Evolutionary conservation across 768 basidiomycete genomes (phyloP).

Genomic region (Glaciozyma antarctica): DNA sequence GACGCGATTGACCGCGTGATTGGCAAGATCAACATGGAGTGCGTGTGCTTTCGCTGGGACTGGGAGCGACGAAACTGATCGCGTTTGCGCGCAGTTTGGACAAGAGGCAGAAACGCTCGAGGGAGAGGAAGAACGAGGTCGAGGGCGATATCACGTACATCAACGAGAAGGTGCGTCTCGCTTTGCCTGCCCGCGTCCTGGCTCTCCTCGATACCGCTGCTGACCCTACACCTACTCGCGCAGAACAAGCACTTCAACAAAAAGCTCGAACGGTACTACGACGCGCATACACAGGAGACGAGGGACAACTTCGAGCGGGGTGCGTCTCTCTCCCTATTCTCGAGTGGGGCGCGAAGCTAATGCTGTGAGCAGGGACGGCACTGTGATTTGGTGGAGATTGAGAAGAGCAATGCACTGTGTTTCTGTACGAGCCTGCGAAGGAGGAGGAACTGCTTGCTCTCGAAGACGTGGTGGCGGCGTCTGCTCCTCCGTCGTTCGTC

Average conservation of each 20-base stretch:
- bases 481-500: no score
- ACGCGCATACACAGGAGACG: slow-evolving; percentile 68
- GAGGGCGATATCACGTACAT: slow-evolving; percentile 94
- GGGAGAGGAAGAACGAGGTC: slow-evolving; percentile 80
- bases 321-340: not conserved
- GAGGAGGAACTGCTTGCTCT: no score
- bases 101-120: slow-evolving; percentile 78
- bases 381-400: no score
- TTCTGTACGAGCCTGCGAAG: no score
- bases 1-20: slow-evolving; percentile 91
- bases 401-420: no score
- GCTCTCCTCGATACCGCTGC: not conserved
- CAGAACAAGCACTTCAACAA: slow-evolving; percentile 51
- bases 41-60: slow-evolving; percentile 40
- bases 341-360: not conserved
- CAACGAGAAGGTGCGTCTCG: slow-evolving; percentile 37
- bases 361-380: no score
- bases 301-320: slow-evolving; percentile 2
- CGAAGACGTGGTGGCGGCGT: no score
- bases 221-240: not conserved
- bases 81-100: slow-evolving; percentile 53
- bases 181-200: not conserved
- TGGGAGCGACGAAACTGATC: not conserved
- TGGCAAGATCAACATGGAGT: slow-evolving; percentile 87
- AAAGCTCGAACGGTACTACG: slow-evolving; percentile 92